These are phyloP conservation scores for Clitocybe nebularis DNA, from an alignment of 1,284 basidiomycete genomes.

Conservation along the genomic window DNA sequence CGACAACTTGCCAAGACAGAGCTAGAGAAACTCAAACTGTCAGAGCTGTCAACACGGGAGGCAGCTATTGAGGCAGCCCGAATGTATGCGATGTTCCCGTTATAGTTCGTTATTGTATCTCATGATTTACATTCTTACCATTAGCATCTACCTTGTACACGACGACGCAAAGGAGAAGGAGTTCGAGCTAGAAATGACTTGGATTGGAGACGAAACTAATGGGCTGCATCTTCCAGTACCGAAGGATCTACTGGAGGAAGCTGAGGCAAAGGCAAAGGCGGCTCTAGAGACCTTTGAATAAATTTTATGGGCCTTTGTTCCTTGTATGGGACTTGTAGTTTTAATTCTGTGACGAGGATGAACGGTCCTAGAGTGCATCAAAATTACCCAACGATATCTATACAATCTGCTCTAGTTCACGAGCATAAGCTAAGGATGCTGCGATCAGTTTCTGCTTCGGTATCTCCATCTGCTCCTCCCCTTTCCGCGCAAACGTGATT, in stretches of 20 bases:
- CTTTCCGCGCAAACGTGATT: conserved; percentile 66
- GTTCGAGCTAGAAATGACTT: conserved; percentile 97
- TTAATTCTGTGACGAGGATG: conserved; percentile 5
- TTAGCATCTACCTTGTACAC: conserved; percentile 94
- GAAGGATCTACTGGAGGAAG: conserved; percentile 79
- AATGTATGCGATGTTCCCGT: conserved; percentile 61
- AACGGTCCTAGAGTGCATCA: background rate
- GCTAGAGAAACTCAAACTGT: conserved; percentile 90
- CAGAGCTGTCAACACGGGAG: conserved; percentile 74
- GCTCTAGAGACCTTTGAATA: conserved; percentile 88
- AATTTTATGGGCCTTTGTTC: conserved; percentile 13
- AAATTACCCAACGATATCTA: conserved; percentile 34
- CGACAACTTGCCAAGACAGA: conserved; percentile 97
- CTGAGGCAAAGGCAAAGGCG: conserved; percentile 86
- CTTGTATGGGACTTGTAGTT: conserved; percentile 12
- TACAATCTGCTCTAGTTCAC: conserved; percentile 87
- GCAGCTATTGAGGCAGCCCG: conserved; percentile 93
- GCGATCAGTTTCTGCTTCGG: conserved; percentile 79
- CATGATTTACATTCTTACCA: background rate
- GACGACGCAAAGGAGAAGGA: conserved; percentile 98
- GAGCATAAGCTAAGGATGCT: conserved; percentile 73
- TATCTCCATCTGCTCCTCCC: conserved; percentile 76
- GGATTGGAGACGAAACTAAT: conserved; percentile 88
- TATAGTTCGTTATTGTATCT: conserved; percentile 6
- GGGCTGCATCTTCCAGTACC: conserved; percentile 83